Base-by-base conservation (phyloP, 2,329 filamentous ascomycete species). In the Byssochlamys sp. region DNA sequence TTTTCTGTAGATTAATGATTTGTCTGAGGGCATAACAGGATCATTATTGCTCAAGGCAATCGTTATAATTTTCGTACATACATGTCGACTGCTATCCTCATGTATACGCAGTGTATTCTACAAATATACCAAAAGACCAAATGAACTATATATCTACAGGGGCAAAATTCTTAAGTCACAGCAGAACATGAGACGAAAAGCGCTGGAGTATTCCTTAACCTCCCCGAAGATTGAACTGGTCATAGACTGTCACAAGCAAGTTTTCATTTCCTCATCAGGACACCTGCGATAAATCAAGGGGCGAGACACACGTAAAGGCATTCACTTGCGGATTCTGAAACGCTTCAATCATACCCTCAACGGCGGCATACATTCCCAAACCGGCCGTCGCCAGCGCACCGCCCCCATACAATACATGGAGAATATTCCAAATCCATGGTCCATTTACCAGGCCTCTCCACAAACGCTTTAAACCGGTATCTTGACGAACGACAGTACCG, bases 311-410 rank as follows among this genome's bases (percentile, higher is more conserved):
- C 9, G 65, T 67, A 52, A 70, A 70, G 1, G 63, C 58, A 24
- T 67, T 69, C 2, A 69, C 58, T 57, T 66, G 60, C 9, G 63
- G 61, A 52, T 53, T 61, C 55, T 65, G 57, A 53, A 72, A 71
- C 11, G 66, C 66, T 2, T 60, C 60, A 33, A 72, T 70, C 62
- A 67, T 60, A 54, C 63, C 63, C 33, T 65, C 25, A 48, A 66
- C 61, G 55, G 64, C 65, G 10, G 65, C 63, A 61, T 67, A 68
- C 28, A 60, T 60, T 24, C 66, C 66, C 27, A 68, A 57, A 11
- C 65, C 65, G 29, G 62, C 62, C 35, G 63, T 63, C 1, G 62
- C 62, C 24, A 67, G 55, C 7, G 65, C 61, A 9, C 63, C 66
- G 11, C 62, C 53, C 33, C 61, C 57, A 50, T 63, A 63, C 27